Conservation (phyloP, 768 basidiomycete species). For the Kondoa subrosea region DNA sequence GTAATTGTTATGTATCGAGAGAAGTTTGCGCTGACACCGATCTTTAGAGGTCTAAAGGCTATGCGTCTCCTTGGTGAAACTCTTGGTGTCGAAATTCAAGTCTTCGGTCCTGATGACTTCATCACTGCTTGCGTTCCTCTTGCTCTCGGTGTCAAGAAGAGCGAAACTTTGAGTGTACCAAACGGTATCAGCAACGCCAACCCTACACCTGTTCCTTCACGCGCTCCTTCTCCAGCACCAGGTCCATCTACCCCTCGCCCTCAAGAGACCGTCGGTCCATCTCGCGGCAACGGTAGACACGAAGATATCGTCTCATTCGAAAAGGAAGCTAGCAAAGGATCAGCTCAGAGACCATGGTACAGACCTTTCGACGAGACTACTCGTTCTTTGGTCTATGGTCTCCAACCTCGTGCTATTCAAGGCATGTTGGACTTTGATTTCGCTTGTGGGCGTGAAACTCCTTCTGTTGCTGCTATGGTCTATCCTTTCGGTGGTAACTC, state of each 20-base stretch:
- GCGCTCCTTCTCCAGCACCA: slow-evolving; percentile 32
- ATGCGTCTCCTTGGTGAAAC: slow-evolving; percentile 93
- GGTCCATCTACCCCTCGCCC: slow-evolving; percentile 51
- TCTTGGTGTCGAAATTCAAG: slow-evolving; percentile 81
- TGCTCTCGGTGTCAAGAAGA: slow-evolving; percentile 63
- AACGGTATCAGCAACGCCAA: slow-evolving; percentile 31
- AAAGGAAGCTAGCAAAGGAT: slow-evolving; percentile 32
- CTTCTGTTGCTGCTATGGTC: slow-evolving; percentile 97
- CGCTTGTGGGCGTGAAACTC: slow-evolving; percentile 77
- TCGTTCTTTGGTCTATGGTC: slow-evolving; percentile 94
- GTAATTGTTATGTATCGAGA: background rate
- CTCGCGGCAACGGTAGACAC: slow-evolving; percentile 55
- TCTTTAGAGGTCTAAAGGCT: slow-evolving; percentile 57
- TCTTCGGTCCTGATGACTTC: slow-evolving; percentile 95
- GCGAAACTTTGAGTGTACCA: slow-evolving; percentile 30
- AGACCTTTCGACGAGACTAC: slow-evolving; percentile 82
- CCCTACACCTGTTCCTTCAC: slow-evolving; percentile 38
- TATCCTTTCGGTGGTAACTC: slow-evolving; percentile 99
- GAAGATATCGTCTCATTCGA: slow-evolving; percentile 88
- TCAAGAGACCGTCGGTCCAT: slow-evolving; percentile 42
- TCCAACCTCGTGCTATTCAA: slow-evolving; percentile 97
- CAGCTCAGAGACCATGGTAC: slow-evolving; percentile 50
- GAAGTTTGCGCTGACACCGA: background rate
- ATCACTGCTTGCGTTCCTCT: slow-evolving; percentile 98
- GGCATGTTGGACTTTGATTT: slow-evolving; percentile 98